A percentile compares a stretch with the other conserved stretches of the same genome.
Conservation (phyloP, 148 eudicot genomes). For the Pharnaceum exiguum region DNA sequence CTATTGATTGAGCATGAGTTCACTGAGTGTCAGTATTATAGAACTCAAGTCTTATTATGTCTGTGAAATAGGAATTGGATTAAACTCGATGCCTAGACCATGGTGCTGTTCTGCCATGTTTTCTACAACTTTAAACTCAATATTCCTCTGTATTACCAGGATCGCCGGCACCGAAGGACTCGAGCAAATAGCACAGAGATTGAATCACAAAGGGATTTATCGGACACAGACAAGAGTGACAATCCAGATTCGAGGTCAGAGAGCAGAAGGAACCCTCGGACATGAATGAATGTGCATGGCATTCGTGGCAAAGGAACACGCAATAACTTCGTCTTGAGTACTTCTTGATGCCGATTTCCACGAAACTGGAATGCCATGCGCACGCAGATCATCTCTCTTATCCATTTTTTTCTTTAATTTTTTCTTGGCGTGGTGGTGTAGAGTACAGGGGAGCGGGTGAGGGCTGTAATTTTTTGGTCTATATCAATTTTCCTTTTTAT, state of each 20-base stretch:
- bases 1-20: too few species aligned
- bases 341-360: neutral
- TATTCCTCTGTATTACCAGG: slow-evolving; percentile 32
- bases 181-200: slow-evolving; percentile 47
- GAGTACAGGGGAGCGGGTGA: neutral
- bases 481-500: neutral
- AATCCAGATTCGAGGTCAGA: slow-evolving; percentile 67
- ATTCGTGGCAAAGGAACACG: neutral
- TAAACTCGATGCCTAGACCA: too few species aligned
- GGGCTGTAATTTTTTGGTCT: slow-evolving; percentile 10
- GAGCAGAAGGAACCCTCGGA: slow-evolving; percentile 37
- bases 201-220: slow-evolving; percentile 49
- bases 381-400: too few species aligned
- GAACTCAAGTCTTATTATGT: too few species aligned
- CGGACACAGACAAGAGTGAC: slow-evolving; percentile 79
- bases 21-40: too few species aligned
- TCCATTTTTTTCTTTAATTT: too few species aligned
- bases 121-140: neutral
- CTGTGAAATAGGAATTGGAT: too few species aligned
- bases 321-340: too few species aligned
- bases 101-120: too few species aligned
- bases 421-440: neutral
- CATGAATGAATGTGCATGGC: slow-evolving; percentile 13
- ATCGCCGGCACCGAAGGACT: slow-evolving; percentile 66
- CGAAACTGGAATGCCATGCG: too few species aligned